phyloP scores from a whole-genome alignment of 176 grass and related monocot species.

The Paspalum vaginatum region DNA sequence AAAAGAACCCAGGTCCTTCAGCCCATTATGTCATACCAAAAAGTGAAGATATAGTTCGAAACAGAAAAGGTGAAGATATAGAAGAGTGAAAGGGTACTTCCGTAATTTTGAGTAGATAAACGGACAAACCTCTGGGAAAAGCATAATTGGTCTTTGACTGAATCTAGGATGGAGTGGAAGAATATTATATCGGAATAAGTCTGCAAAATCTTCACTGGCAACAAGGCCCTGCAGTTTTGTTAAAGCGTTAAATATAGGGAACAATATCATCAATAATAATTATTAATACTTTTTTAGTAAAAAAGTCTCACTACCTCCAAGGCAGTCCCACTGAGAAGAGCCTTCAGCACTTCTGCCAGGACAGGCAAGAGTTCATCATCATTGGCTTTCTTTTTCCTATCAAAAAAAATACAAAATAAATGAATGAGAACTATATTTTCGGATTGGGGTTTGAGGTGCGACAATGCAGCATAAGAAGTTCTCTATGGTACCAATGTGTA shows the following conservation, averaged over 20 bases:
- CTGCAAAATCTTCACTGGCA: constrained; percentile 60
- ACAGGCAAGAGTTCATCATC: constrained; percentile 54
- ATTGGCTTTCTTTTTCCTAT: constrained; percentile 69
- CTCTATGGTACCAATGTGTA: neutral
- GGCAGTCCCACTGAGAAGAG: constrained; percentile 60
- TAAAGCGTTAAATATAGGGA: constrained; percentile 29
- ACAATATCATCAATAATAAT: constrained; percentile 27
- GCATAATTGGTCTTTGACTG: constrained; percentile 79
- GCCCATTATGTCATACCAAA: constrained; percentile 23
- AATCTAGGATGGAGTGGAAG: constrained; percentile 74
- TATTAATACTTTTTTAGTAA: constrained; percentile 3
- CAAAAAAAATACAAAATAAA: constrained; percentile 36
- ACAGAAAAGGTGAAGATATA: neutral
- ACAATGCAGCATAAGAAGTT: constrained; percentile 23
- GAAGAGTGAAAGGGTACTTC: constrained; percentile 10
- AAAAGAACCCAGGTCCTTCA: neutral
- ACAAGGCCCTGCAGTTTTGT: constrained; percentile 51
- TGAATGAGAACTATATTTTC: constrained; percentile 23
- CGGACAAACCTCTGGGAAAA: constrained; percentile 75
- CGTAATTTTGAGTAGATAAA: constrained; percentile 27
- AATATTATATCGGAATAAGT: constrained; percentile 82
- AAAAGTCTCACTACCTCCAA: constrained; percentile 55
- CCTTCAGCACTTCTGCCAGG: constrained; percentile 71
- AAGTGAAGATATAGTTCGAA: constrained; percentile 3
- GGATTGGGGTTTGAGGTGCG: neutral